Percentiles rank a stretch among this genome's conserved stretches.
Evolutionary conservation across 768 basidiomycete genomes (phyloP).

Genomic region (Russula dissimulans): DNA sequence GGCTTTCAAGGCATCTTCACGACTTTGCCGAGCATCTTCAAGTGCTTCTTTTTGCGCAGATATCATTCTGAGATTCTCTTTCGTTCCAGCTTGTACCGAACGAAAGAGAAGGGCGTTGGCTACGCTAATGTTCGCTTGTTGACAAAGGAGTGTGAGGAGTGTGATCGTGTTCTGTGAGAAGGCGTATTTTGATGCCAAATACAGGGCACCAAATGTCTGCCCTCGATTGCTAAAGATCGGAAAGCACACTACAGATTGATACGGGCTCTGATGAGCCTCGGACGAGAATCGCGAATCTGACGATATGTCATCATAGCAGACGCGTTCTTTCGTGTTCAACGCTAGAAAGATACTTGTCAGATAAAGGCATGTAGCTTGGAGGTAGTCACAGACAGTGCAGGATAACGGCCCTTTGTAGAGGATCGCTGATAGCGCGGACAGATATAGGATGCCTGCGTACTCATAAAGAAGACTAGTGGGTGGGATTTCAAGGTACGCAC

Average conservation of each 20-base stretch:
- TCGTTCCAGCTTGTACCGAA: slow-evolving; percentile 63
- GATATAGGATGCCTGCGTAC: slow-evolving; percentile 46
- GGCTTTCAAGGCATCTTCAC: slow-evolving; percentile 65
- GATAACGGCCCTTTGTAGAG: slow-evolving; percentile 57
- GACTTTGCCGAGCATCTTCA: slow-evolving; percentile 58
- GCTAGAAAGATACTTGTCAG: slow-evolving; percentile 30
- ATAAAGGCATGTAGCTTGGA: neutral
- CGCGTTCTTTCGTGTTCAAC: slow-evolving; percentile 54
- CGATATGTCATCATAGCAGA: slow-evolving; percentile 52
- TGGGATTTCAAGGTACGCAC: slow-evolving; percentile 30
- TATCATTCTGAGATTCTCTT: slow-evolving; percentile 72
- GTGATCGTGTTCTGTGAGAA: slow-evolving; percentile 54
- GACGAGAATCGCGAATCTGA: slow-evolving; percentile 60
- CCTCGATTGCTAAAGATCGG: slow-evolving; percentile 69
- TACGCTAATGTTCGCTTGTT: slow-evolving; percentile 70
- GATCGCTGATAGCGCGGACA: slow-evolving; percentile 48
- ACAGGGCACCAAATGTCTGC: slow-evolving; percentile 65
- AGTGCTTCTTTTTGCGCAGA: slow-evolving; percentile 59
- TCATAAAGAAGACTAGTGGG: neutral
- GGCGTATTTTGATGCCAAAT: slow-evolving; percentile 54
- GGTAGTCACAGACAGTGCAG: slow-evolving; percentile 42
- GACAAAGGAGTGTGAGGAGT: slow-evolving; percentile 54
- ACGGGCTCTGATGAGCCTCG: slow-evolving; percentile 51
- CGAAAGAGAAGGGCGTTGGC: slow-evolving; percentile 67
- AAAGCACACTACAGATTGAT: slow-evolving; percentile 57